These are phyloP conservation scores for Tolypocladium paradoxum DNA, from an alignment of 2,329 filamentous ascomycete genomes.

Conservation along the genomic window DNA sequence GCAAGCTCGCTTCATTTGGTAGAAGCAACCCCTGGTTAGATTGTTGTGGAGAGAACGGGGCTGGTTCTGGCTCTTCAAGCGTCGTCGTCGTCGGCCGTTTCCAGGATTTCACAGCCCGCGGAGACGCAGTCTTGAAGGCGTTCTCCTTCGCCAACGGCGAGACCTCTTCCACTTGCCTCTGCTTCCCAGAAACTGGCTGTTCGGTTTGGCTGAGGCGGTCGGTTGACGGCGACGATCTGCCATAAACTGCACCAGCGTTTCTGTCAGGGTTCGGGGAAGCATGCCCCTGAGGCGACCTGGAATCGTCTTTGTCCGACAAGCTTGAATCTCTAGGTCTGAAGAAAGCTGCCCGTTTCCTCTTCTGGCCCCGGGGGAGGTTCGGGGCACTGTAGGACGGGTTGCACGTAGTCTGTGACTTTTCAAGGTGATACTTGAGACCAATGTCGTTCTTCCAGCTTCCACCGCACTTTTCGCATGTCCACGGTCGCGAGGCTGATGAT, in stretches of 20 bases:
- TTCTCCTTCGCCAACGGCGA: not conserved
- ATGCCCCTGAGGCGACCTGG: not conserved
- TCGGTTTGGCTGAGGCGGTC: not conserved
- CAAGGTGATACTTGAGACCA: slow-evolving; percentile 47
- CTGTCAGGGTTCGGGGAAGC: not conserved
- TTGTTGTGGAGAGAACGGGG: not conserved
- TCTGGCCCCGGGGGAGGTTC: slow-evolving; percentile 6
- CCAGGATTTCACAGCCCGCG: not conserved
- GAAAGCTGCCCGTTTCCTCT: slow-evolving; percentile 5
- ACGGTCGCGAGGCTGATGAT: slow-evolving; percentile 18
- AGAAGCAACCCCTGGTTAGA: not conserved
- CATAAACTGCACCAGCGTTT: not conserved
- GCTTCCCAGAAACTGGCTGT: not conserved
- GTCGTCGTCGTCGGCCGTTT: not conserved
- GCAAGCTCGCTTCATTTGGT: not conserved
- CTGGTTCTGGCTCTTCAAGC: not conserved
- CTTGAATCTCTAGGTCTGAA: not conserved
- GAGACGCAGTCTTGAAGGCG: not conserved
- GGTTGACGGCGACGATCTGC: not conserved
- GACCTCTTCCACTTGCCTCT: not conserved
- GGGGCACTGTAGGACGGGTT: slow-evolving; percentile 30
- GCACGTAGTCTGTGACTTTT: slow-evolving; percentile 42
- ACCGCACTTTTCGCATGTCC: slow-evolving; percentile 41
- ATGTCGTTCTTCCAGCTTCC: slow-evolving; percentile 47
- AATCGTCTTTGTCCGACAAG: not conserved